These are phyloP conservation scores for Acer negundo DNA, from an alignment of 345 rosid species.

Conservation along the genomic window DNA sequence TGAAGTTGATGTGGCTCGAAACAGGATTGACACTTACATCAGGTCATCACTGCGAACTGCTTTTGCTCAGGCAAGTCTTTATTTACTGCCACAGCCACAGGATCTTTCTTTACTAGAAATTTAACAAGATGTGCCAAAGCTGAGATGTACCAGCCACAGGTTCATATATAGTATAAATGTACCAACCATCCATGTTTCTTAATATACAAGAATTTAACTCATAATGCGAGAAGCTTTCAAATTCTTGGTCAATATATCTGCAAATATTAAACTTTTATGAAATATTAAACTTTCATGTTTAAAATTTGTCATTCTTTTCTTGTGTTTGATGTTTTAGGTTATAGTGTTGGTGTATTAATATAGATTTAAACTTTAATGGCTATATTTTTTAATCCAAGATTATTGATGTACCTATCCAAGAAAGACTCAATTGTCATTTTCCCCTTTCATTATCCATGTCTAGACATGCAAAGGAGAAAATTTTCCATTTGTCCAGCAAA, in stretches of 20 bases:
- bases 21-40: slow-evolving; percentile 89
- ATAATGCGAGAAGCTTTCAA: not conserved
- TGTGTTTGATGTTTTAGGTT: not conserved
- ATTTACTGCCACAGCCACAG: not conserved
- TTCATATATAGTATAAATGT: slow-evolving; percentile 12
- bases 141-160: not conserved
- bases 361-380: not conserved
- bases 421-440: not conserved
- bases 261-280: not conserved
- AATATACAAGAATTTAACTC: not conserved
- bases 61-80: slow-evolving; percentile 93
- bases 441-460: not conserved
- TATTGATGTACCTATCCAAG: not conserved
- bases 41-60: slow-evolving; percentile 95
- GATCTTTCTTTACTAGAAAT: not conserved
- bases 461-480: not conserved
- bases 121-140: not conserved
- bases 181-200: not conserved
- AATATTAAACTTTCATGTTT: not conserved
- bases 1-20: slow-evolving; percentile 82
- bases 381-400: not conserved
- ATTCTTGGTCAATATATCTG: not conserved
- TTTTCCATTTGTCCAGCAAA: not conserved
- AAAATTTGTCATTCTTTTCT: not conserved
- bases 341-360: not conserved